Base-by-base conservation (phyloP, 768 basidiomycete species). In the Gelatoporia subvermispora region DNA sequence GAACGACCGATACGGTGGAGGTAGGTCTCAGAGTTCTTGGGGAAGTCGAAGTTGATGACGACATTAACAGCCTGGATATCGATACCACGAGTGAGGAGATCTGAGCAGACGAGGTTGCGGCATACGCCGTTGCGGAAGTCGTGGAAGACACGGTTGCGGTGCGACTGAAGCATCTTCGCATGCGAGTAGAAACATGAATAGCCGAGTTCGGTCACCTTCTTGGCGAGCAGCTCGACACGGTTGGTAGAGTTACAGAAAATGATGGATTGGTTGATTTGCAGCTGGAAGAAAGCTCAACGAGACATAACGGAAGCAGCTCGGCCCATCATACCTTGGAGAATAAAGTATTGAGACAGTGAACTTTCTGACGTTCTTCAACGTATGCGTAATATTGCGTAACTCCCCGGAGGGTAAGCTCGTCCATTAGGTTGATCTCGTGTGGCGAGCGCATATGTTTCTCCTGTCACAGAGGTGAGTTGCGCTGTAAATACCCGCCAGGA, bases 121-220 rank as follows among this genome's bases (percentile, higher is more conserved):
- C 95, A 97, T 41, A 93, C 92, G 55, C 95, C 95, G 62, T 91
- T 92, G 55, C 96, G 85, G 84, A 99, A 99, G 71, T 98, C 95
- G 75, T 99, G 95, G 81, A 99, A 99, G 58, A 99, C 95, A 64
- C 95, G 91, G 71, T 99, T 99, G 52, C 95, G 92, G 71, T 98
- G 93, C 25, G 88, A 86, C 72, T 99, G 95, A 13, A 97, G 84
- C 95, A 99, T 99, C 74, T 94, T 95, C 45, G 95, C 95, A 68
- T 99, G 95, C 43, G 95, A 98, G 77, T 96, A 99, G 83, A 99
- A 99, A 76, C 95, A 99, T 38, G 95, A 99, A 68, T 98, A 99
- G 56, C 95, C 95, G 45, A 97, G 85, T 63, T 99, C 96, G 11
- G 95, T 99, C 60, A 99, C 93, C 73, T 99, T 99, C 75, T 98